These are phyloP conservation scores for Leucocoprinus leucothites DNA, from an alignment of 768 basidiomycete species.

Conservation along the genomic window DNA sequence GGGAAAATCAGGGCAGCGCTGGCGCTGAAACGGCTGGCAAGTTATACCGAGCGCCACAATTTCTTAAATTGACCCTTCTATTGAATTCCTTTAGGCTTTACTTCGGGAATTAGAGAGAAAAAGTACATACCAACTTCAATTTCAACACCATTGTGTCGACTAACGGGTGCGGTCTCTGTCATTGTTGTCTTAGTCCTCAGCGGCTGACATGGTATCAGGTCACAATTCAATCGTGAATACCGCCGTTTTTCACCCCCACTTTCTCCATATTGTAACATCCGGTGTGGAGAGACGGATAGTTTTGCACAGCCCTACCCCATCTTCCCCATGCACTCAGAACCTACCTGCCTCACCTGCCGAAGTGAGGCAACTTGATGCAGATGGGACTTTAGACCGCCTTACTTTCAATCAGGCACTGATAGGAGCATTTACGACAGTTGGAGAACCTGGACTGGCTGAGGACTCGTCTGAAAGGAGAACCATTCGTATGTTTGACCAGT, in stretches of 20 bases:
- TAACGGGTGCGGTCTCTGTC: conserved; percentile 43
- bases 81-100: conserved; percentile 40
- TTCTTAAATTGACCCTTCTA: not conserved
- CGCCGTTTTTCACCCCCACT: conserved; percentile 65
- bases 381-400: conserved; percentile 29
- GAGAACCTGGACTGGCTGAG: conserved; percentile 18
- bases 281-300: conserved; percentile 72
- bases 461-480: conserved; percentile 45
- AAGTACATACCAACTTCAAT: conserved; percentile 61
- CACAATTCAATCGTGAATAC: conserved; percentile 80
- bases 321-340: conserved; percentile 48
- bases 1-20: conserved; percentile 34
- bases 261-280: conserved; percentile 63
- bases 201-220: conserved; percentile 32
- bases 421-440: conserved; percentile 24
- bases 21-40: too few relatives aligned
- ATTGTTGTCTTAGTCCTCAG: not conserved
- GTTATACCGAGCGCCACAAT: too few relatives aligned
- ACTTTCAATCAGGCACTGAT: conserved; percentile 35
- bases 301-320: conserved; percentile 63
- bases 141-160: conserved; percentile 55
- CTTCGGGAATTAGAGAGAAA: conserved; percentile 32
- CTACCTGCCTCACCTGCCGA: conserved; percentile 43
- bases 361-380: conserved; percentile 42
- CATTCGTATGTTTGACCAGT: conserved; percentile 75